These are phyloP conservation scores for Phytomonas sp. DNA, from an alignment of 208 protist species.

Conservation along the genomic window DNA sequence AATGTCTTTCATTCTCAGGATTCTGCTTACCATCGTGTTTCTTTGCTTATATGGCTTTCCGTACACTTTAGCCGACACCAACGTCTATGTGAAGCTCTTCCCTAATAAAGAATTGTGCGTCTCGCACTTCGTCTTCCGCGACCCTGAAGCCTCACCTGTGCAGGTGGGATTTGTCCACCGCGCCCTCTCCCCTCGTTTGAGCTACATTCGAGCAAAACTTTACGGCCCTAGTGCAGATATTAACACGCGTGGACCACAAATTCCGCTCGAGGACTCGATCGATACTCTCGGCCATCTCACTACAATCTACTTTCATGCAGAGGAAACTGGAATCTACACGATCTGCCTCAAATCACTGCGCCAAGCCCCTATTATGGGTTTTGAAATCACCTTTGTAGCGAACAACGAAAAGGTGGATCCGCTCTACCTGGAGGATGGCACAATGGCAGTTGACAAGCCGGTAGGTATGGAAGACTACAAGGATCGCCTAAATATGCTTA, in stretches of 20 bases:
- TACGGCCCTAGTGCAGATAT: slow-evolving; percentile 31
- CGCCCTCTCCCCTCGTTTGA: slow-evolving; percentile 42
- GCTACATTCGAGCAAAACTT: slow-evolving; percentile 31
- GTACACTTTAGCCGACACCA: slow-evolving; percentile 7
- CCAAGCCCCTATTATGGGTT: slow-evolving; percentile 42
- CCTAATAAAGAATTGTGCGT: slow-evolving; percentile 58
- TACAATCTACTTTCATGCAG: slow-evolving; percentile 52
- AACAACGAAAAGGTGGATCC: slow-evolving; percentile 48
- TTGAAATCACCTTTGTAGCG: slow-evolving; percentile 57
- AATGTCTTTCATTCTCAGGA: neutral
- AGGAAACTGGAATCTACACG: slow-evolving; percentile 52
- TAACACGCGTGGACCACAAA: slow-evolving; percentile 19
- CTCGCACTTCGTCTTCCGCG: slow-evolving; percentile 48
- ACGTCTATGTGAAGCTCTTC: slow-evolving; percentile 58
- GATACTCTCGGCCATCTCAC: slow-evolving; percentile 39
- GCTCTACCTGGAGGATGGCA: slow-evolving; percentile 36
- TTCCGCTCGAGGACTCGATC: slow-evolving; percentile 20
- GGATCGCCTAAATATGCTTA: slow-evolving; percentile 44
- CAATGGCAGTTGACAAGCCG: slow-evolving; percentile 63
- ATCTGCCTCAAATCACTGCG: slow-evolving; percentile 51
- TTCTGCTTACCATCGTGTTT: slow-evolving; percentile 10
- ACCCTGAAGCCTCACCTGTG: slow-evolving; percentile 49
- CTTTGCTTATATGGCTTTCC: slow-evolving; percentile 6
- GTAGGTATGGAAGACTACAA: slow-evolving; percentile 47
- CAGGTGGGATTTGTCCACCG: slow-evolving; percentile 55